These are phyloP conservation scores for Eucalyptus sp. DNA, from an alignment of 345 rosid species.

Conservation along the genomic window DNA sequence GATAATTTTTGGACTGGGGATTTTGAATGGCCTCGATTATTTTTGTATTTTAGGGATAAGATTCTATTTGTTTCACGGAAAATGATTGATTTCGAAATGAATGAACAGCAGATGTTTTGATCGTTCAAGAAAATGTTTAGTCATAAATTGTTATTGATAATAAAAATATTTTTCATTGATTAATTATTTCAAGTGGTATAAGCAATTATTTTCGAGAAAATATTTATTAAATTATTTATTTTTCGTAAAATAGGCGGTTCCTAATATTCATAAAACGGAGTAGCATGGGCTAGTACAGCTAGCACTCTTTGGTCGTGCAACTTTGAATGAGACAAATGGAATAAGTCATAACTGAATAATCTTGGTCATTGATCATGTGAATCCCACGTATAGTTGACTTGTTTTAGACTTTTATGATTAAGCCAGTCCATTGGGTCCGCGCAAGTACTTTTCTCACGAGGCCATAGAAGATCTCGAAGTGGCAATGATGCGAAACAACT, in stretches of 20 bases:
- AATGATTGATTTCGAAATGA: no score
- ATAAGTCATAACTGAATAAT: neutral
- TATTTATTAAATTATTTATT: no score
- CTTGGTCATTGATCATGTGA: neutral
- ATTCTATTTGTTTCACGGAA: no score
- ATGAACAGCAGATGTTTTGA: no score
- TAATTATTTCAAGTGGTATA: no score
- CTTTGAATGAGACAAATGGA: no score
- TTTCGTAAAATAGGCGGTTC: fast-evolving
- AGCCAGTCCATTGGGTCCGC: neutral
- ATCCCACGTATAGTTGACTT: fast-evolving
- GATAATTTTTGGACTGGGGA: neutral
- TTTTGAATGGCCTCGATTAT: neutral
- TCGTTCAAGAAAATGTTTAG: no score
- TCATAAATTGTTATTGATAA: no score
- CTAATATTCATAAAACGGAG: no score
- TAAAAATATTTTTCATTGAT: no score
- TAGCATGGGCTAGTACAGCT: no score
- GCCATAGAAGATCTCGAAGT: neutral
- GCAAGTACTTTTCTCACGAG: neutral
- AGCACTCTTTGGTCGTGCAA: no score
- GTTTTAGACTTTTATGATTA: neutral
- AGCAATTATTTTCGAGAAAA: fast-evolving
- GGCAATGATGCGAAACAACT: neutral
- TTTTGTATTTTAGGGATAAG: neutral